Conservation (phyloP, 208 protist genomes). For the Leishmania tarentolae region DNA sequence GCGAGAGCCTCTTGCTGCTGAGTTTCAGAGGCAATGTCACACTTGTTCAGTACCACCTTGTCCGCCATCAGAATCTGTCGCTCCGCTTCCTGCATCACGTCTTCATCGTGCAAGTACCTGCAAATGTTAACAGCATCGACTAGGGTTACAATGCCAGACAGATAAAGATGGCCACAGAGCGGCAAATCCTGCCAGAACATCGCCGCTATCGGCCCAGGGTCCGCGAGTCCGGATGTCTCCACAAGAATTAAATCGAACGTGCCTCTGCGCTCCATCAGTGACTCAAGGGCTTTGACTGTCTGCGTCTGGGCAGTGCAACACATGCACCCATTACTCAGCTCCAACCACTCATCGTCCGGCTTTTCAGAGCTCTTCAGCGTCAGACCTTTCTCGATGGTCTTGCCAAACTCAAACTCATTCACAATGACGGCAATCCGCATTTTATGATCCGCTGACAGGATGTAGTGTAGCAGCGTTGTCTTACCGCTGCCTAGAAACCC, state of each 20-base stretch:
- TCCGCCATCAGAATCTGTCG: conserved; percentile 94
- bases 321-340: conserved; percentile 96
- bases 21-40: conserved; percentile 77
- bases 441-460: conserved; percentile 88
- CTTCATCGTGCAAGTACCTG: conserved; percentile 70
- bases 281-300: conserved; percentile 85
- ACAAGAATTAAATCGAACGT: conserved; percentile 92
- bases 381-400: conserved; percentile 91
- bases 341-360: conserved; percentile 94
- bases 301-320: conserved; percentile 94
- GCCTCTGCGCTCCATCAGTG: conserved; percentile 78
- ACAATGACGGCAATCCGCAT: conserved; percentile 95
- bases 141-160: conserved; percentile 90
- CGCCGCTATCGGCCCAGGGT: conserved; percentile 91
- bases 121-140: conserved; percentile 90
- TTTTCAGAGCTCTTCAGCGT: conserved; percentile 91
- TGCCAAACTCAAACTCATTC: conserved; percentile 93
- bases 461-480: conserved; percentile 93
- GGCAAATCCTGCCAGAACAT: conserved; percentile 96
- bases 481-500: conserved; percentile 95
- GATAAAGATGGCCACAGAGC: conserved; percentile 75
- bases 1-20: conserved; percentile 51
- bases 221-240: conserved; percentile 91
- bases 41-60: conserved; percentile 95
- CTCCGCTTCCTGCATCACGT: conserved; percentile 67